Evolutionary conservation across 2,329 filamentous ascomycete genomes (phyloP), one percentile per base, ranked within the genome.

Genomic region (Metarhizium album): DNA sequence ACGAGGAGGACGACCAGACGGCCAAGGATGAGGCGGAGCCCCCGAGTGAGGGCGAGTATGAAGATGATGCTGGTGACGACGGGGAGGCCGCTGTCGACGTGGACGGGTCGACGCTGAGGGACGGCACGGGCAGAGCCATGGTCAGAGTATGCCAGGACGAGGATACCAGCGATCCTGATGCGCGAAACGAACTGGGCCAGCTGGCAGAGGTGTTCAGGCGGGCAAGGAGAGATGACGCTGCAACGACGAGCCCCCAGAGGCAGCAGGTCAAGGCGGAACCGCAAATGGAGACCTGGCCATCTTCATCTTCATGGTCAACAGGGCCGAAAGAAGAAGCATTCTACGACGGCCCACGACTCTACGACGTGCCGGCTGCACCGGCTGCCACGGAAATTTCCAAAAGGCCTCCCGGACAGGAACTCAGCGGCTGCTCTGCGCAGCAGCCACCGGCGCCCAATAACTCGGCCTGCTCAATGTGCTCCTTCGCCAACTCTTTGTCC

Each of bases 81-180:
- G 47, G 23, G 51, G 69, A 59, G n/a, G 72, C 69, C 8, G 58
- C 79, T 1, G 57, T 82, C 11, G 84, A 89, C 64, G 69, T 82
- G 16, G 74, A 88, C 57, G 84, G 86, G 1, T 76, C 72, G 48
- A 75, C 71, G 53, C 69, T 90, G 45, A 66, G 84, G 22, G 87
- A 90, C 60, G 70, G 72, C 8, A 78, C 84, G 49, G 87, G 85
- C 0, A 73, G 76, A 20, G 76, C 78, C 13, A 74, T 94, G 74
- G 70, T 91, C 54, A 86, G 80, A 58, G 80, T 93, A 1, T 93
- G 88, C 61, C 84, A 83, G 54, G 84, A 86, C 43, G 84, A 88
- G 73, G 50, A 72, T 37, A 60, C 59, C 2, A 74, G 78, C 37
- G 80, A 84, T 45, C 55, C 59, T 3, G 62, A 57, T 6, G 68